A percentile compares a stretch with the other conserved stretches of the same genome.
Conservation (phyloP, 345 rosid genomes). For the Gossypium stocksii region DNA sequence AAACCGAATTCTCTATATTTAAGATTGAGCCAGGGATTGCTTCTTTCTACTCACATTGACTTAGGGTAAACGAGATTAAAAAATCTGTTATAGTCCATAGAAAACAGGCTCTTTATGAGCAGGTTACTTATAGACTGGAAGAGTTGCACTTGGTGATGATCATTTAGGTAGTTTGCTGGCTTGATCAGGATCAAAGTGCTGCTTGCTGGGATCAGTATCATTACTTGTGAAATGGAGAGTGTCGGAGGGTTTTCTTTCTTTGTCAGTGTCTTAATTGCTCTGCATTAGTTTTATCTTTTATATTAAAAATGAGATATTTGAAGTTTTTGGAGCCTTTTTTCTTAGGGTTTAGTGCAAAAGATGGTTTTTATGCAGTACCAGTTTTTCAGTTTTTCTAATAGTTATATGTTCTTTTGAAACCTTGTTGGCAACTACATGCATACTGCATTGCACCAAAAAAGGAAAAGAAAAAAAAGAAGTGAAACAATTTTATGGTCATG, state of each 20-base stretch:
- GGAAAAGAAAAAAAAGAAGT: background rate
- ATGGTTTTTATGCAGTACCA: background rate
- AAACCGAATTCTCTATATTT: background rate
- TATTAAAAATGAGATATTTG: background rate
- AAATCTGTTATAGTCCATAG: background rate
- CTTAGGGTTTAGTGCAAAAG: background rate
- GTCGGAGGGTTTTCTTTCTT: background rate
- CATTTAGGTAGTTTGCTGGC: background rate
- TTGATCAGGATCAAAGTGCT: background rate
- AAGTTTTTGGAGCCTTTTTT: background rate
- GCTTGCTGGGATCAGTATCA: background rate
- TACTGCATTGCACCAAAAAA: background rate
- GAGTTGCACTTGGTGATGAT: background rate
- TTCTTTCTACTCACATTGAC: background rate
- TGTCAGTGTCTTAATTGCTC: background rate
- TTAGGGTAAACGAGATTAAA: background rate
- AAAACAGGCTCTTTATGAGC: background rate
- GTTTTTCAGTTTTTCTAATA: background rate
- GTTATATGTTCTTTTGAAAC: background rate
- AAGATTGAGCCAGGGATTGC: background rate
- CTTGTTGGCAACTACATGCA: background rate
- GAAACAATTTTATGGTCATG: background rate
- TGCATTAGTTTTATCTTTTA: background rate
- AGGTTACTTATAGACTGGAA: background rate
- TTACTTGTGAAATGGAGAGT: background rate